Evolutionary conservation across 116 monocot genomes (phyloP).

Genomic region (Zostera marina): DNA sequence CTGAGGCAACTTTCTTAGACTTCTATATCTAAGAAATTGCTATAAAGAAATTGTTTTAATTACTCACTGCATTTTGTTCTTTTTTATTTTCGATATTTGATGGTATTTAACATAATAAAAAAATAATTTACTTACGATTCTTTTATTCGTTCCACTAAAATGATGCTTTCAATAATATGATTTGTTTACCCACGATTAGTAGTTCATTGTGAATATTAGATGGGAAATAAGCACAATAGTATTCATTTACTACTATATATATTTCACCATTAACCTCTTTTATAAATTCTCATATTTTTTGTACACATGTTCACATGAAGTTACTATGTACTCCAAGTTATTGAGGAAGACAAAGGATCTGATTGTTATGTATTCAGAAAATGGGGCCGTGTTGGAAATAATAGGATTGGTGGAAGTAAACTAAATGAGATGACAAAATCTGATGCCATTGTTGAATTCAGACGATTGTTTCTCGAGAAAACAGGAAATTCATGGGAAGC

Average conservation of each 20-base stretch:
- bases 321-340: constrained; percentile 94
- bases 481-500: constrained; percentile 91
- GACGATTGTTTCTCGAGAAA: constrained; percentile 91
- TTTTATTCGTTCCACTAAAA: not conserved
- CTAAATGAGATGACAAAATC: constrained; percentile 60
- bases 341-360: constrained; percentile 81
- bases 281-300: not conserved
- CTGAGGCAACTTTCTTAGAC: no score
- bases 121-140: no score
- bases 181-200: not conserved
- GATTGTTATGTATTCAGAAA: constrained; percentile 86
- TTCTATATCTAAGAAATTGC: no score
- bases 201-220: no score
- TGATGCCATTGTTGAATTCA: constrained; percentile 68
- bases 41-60: no score
- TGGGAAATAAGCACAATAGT: no score
- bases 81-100: no score
- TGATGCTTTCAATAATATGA: not conserved
- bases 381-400: constrained; percentile 96
- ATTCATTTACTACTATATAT: not conserved
- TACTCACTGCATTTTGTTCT: no score
- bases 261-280: not conserved
- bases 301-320: constrained; percentile 22
- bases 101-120: no score
- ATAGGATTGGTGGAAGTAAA: constrained; percentile 77